These are phyloP conservation scores for Discostella stelligera DNA, from an alignment of 352 stramenopile species.

Conservation along the genomic window DNA sequence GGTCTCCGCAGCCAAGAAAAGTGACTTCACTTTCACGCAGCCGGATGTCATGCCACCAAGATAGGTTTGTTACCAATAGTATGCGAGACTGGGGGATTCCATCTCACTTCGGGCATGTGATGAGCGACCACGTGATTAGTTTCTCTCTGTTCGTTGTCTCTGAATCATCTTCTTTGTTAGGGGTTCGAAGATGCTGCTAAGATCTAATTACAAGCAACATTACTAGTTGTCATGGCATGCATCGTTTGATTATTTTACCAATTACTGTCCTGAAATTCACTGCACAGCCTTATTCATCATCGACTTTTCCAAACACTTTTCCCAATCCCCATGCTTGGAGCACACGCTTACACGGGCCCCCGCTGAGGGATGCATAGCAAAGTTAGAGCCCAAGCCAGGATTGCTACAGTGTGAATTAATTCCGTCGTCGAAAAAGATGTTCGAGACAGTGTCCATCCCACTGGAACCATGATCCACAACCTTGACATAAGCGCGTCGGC, in stretches of 20 bases:
- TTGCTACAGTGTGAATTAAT: slow-evolving; percentile 10
- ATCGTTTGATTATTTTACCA: not conserved
- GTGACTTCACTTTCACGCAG: slow-evolving; percentile 79
- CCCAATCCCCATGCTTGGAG: slow-evolving; percentile 45
- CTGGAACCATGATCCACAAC: slow-evolving; percentile 24
- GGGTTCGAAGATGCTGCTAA: slow-evolving; percentile 3
- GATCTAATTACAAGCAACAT: not conserved
- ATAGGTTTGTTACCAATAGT: slow-evolving; percentile 36
- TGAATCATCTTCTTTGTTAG: not conserved
- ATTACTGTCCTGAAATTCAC: too few species aligned
- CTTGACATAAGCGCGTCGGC: slow-evolving; percentile 40
- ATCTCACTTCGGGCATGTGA: slow-evolving; percentile 1
- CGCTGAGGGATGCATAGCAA: slow-evolving; percentile 24
- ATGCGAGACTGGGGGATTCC: not conserved
- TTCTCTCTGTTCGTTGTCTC: not conserved
- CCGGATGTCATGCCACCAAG: slow-evolving; percentile 81
- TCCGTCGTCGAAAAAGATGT: slow-evolving; percentile 24
- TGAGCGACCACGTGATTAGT: not conserved
- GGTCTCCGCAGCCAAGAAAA: slow-evolving; percentile 8
- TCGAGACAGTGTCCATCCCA: slow-evolving; percentile 27
- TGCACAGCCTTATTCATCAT: slow-evolving; percentile 22
- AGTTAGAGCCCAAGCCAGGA: slow-evolving; percentile 7
- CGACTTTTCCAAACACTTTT: slow-evolving; percentile 30
- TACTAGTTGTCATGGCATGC: not conserved
- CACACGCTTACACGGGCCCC: slow-evolving; percentile 36